Evolutionary conservation across 371 early-diverging fungal genomes (phyloP), one percentile per base, ranked within the genome.

Genomic region (Lichtheimia hyalospora): DNA sequence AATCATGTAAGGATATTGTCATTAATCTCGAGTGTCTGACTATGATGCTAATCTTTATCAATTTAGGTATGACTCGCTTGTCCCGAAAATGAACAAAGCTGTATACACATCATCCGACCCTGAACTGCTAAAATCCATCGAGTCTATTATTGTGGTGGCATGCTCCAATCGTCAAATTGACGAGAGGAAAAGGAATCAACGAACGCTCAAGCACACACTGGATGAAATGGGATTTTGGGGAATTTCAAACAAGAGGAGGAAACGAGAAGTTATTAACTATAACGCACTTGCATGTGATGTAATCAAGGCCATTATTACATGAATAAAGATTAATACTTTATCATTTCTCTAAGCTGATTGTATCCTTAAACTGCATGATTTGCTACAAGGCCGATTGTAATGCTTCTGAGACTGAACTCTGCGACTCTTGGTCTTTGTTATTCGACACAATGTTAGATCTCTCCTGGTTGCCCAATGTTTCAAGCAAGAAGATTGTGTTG

Each of bases 51-150:
- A 39, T n/a, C 16, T 12, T 41, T 60, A 34, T 21, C 41, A 41
- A 20, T 43, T 20, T 60, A 85, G 86, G 24, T 90, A 89, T 54
- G 89, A 89, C 39, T 74, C 75, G 0, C 67, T 91, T 2, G 61
- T 87, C 16, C 86, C 90, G 14, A 85, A 87, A 63, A 87, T 92
- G 87, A 85, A 85, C 52, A 85, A 87, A 24, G 75, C 89, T 3
- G 74, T 80, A 21, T 84, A 75, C 41, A 86, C 83, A 40, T 87
- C 90, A 62, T 81, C 84, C 0, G 79, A 86, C 4, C 80, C 81
- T 8, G 83, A 55, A 20, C 6, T 89, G 34, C 69, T 89, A 25
- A 85, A 88, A 27, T 76, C 88, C 1, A 85, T 91, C 6, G 87
- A 91, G 59, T 78, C 84, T 0, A 90, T 91, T 46, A 66, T 90